Conservation (phyloP, 371 early-diverging fungal species). For the Mortierella sp. region DNA sequence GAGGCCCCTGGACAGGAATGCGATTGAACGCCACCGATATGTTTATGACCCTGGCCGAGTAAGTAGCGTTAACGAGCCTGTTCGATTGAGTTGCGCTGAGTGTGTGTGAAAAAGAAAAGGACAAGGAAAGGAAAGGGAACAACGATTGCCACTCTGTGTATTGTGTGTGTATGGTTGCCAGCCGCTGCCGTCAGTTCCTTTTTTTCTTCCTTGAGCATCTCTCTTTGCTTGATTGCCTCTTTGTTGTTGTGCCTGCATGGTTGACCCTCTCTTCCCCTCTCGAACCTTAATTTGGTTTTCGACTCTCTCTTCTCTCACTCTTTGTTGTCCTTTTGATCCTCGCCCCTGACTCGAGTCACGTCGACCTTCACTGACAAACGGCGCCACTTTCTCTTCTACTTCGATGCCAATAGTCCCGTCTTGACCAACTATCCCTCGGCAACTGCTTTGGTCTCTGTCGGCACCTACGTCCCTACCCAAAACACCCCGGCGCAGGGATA, state of each 20-base stretch:
- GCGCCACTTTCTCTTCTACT: background rate
- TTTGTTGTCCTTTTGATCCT: background rate
- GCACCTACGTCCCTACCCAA: constrained; percentile 28
- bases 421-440: constrained; percentile 25
- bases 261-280: background rate
- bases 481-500: constrained; percentile 45
- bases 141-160: background rate
- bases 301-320: background rate
- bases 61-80: constrained; percentile 8
- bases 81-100: background rate
- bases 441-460: constrained; percentile 27
- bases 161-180: background rate
- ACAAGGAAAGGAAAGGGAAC: background rate
- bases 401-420: constrained; percentile 11
- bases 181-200: background rate
- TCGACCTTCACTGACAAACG: background rate
- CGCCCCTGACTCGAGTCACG: background rate
- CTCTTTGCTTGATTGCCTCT: background rate
- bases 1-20: constrained; percentile 38
- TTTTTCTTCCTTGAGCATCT: background rate
- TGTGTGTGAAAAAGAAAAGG: background rate
- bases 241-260: background rate
- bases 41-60: constrained; percentile 21
- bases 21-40: constrained; percentile 31
- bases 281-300: constrained; percentile 16